Conservation (phyloP, 495 filamentous ascomycete species). For the Bacidia rubella region DNA sequence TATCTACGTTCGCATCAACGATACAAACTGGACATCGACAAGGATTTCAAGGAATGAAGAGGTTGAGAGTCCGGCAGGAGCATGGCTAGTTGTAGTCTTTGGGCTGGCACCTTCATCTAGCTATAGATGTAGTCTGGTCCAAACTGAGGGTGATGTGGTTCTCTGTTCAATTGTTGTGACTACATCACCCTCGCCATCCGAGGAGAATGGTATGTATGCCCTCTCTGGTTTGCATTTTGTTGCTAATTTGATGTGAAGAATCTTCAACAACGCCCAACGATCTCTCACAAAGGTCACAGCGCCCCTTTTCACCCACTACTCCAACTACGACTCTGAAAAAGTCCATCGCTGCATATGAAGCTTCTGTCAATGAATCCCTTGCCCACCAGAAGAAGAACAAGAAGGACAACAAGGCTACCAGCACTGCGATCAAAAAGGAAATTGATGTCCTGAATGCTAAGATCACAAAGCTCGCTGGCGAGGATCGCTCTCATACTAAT, state of each 20-base stretch:
- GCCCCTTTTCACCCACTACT: slow-evolving; percentile 77
- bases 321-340: slow-evolving; percentile 80
- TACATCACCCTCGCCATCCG: slow-evolving; percentile 56
- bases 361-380: slow-evolving; percentile 64
- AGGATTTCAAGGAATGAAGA: slow-evolving; percentile 43
- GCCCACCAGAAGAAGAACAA: slow-evolving; percentile 58
- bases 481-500: slow-evolving; percentile 71
- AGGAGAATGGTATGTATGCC: slow-evolving; percentile 42
- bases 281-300: slow-evolving; percentile 45
- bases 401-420: slow-evolving; percentile 63
- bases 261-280: slow-evolving; percentile 27
- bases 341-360: slow-evolving; percentile 68
- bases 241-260: slow-evolving; percentile 5
- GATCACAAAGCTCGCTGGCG: slow-evolving; percentile 58
- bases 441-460: slow-evolving; percentile 57
- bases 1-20: slow-evolving; percentile 80
- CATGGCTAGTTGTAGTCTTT: slow-evolving; percentile 76
- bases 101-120: slow-evolving; percentile 75
- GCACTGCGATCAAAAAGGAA: slow-evolving; percentile 62
- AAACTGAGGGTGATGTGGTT: slow-evolving; percentile 54
- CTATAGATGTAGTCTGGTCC: slow-evolving; percentile 75
- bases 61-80: slow-evolving; percentile 32
- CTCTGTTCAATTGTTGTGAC: slow-evolving; percentile 69
- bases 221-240: background rate
- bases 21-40: slow-evolving; percentile 76